Conservation (phyloP, 2,329 filamentous ascomycete genomes). For the Sporothrix pseudoabietina region DNA sequence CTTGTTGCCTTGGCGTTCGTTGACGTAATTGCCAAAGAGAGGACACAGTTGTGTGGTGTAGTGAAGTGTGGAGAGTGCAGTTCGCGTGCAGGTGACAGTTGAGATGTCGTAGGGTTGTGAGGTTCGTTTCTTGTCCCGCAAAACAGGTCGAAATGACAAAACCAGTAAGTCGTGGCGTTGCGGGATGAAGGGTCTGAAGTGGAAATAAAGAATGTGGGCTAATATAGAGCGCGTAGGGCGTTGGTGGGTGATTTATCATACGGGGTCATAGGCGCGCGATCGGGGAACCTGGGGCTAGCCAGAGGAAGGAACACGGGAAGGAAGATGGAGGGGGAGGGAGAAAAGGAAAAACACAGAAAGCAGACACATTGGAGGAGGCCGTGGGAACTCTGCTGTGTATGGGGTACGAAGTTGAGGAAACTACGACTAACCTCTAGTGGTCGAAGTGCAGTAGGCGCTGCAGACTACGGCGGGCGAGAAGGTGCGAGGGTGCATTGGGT, state of each 20-base stretch:
- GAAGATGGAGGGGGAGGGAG: conserved; percentile 3
- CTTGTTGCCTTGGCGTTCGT: not conserved
- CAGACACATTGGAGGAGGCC: not conserved
- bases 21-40: not conserved
- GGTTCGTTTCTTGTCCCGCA: not conserved
- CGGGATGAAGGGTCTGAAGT: not conserved
- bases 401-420: not conserved
- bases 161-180: conserved; percentile 26
- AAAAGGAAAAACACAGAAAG: not conserved
- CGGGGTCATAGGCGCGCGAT: conserved; percentile 17
- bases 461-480: conserved; percentile 4
- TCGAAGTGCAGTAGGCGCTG: conserved; percentile 3
- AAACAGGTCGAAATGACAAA: not conserved
- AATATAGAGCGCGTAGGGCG: conserved; percentile 22
- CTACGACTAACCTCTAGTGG: not conserved
- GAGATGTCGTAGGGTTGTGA: not conserved
- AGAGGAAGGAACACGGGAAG: conserved; percentile 5
- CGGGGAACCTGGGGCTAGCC: conserved; percentile 8
- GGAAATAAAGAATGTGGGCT: conserved; percentile 12
- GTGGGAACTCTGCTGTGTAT: not conserved
- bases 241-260: conserved; percentile 22
- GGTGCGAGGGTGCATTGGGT: not conserved
- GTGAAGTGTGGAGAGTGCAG: not conserved
- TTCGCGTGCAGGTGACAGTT: not conserved
- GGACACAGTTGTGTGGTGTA: not conserved